phyloP scores from a whole-genome alignment of 1,284 basidiomycete genomes.

The Takashimella koratensis region DNA sequence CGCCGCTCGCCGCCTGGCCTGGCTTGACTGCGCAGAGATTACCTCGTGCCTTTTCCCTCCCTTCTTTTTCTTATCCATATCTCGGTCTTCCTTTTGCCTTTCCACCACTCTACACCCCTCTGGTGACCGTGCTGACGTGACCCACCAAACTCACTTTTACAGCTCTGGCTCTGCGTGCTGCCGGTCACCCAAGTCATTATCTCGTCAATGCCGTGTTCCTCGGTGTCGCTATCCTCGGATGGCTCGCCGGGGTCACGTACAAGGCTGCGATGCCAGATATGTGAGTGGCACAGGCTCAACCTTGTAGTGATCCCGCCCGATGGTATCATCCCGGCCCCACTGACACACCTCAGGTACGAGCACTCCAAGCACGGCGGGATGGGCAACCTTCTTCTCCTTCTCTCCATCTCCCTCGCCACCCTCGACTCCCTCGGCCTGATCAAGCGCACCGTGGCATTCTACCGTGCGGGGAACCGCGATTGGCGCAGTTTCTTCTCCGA shows the following conservation, averaged over 20 bases:
- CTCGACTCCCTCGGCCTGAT: constrained; percentile 39
- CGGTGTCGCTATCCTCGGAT: constrained; percentile 30
- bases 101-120: no score
- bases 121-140: constrained; percentile 4
- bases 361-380: constrained; percentile 33
- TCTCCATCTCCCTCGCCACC: constrained; percentile 29
- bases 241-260: constrained; percentile 41
- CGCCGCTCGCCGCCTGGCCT: no score
- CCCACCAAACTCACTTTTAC: not conserved
- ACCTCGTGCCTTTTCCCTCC: no score
- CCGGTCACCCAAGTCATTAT: constrained; percentile 36
- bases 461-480: constrained; percentile 17
- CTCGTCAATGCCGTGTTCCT: constrained; percentile 31
- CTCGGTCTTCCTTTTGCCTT: no score
- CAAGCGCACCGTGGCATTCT: constrained; percentile 23
- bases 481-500: constrained; percentile 26
- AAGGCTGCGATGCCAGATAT: constrained; percentile 34
- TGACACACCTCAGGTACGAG: constrained; percentile 43
- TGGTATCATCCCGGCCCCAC: no score
- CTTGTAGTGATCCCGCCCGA: not conserved
- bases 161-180: constrained; percentile 40
- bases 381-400: constrained; percentile 34
- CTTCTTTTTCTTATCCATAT: no score
- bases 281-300: constrained; percentile 24
- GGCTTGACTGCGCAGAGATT: no score